These are phyloP conservation scores for Aspergillus funiculosus DNA, from an alignment of 495 filamentous ascomycete species.

Conservation along the genomic window DNA sequence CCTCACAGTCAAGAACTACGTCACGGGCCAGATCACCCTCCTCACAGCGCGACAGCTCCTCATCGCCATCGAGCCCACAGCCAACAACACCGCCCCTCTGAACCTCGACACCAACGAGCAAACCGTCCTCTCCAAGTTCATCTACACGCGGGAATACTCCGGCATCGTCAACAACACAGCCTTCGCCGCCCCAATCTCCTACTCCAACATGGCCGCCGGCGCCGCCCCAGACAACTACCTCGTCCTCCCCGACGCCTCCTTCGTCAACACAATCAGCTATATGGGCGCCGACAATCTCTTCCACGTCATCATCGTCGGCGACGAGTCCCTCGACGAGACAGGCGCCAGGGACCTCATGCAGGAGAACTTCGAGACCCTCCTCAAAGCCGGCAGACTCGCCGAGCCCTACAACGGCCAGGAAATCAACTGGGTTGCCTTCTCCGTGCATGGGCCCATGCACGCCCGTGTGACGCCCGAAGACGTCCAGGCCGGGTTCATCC, in stretches of 20 bases:
- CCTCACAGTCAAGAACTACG: constrained; percentile 29
- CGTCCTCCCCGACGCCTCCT: constrained; percentile 30
- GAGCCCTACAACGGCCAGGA: constrained; percentile 10
- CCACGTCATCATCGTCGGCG: constrained; percentile 36
- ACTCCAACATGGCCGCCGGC: constrained; percentile 25
- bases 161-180: constrained; percentile 30
- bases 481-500: constrained; percentile 30
- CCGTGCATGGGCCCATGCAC: constrained; percentile 35
- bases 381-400: constrained; percentile 24
- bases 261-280: constrained; percentile 29
- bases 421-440: constrained; percentile 32
- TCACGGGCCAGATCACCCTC: constrained; percentile 19
- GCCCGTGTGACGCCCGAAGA: constrained; percentile 26
- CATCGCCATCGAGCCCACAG: constrained; percentile 31
- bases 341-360: constrained; percentile 27
- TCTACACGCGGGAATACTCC: constrained; percentile 31
- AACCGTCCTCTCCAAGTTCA: constrained; percentile 26
- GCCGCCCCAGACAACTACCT: constrained; percentile 27
- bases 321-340: constrained; percentile 21
- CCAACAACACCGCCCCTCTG: constrained; percentile 28
- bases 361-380: constrained; percentile 25
- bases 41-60: constrained; percentile 36
- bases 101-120: constrained; percentile 27
- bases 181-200: constrained; percentile 20
- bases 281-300: constrained; percentile 29